Evolutionary conservation across 768 basidiomycete genomes (phyloP).

Genomic region (Amanita pallidorosea): DNA sequence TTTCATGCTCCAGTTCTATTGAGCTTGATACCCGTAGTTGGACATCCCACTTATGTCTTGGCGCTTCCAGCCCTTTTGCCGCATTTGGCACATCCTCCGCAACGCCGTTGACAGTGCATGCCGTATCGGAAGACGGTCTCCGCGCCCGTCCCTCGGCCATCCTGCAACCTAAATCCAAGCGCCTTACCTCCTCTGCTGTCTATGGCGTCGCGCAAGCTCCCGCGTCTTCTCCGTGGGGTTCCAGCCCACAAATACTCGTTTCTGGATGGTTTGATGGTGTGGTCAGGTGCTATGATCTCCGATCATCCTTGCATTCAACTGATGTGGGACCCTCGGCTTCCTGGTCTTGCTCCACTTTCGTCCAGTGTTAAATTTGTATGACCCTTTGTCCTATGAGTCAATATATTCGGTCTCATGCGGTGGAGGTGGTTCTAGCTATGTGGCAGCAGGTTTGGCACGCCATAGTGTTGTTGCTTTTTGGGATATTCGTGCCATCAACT

Average conservation of each 20-base stretch:
- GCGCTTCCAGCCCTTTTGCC: slow-evolving; percentile 45
- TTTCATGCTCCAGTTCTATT: slow-evolving; percentile 20
- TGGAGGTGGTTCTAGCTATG: slow-evolving; percentile 52
- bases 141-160: slow-evolving; percentile 34
- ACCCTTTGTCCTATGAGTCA: slow-evolving; percentile 63
- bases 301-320: slow-evolving; percentile 26
- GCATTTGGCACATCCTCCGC: slow-evolving; percentile 57
- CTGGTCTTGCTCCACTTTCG: slow-evolving; percentile 27
- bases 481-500: slow-evolving; percentile 55
- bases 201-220: slow-evolving; percentile 61
- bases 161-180: slow-evolving; percentile 27
- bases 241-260: slow-evolving; percentile 59
- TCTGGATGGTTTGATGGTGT: slow-evolving; percentile 79
- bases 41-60: slow-evolving; percentile 45
- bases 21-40: slow-evolving; percentile 48
- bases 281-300: slow-evolving; percentile 68
- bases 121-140: slow-evolving; percentile 37
- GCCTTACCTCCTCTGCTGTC: slow-evolving; percentile 40
- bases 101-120: slow-evolving; percentile 47
- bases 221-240: slow-evolving; percentile 54
- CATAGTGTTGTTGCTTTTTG: slow-evolving; percentile 75
- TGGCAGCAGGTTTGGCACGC: slow-evolving; percentile 69
- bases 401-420: slow-evolving; percentile 71
- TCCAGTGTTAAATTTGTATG: slow-evolving; percentile 51
- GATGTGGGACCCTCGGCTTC: not conserved